Evolutionary conservation across 345 rosid species (phyloP).

Genomic region (Populus deltoides): DNA sequence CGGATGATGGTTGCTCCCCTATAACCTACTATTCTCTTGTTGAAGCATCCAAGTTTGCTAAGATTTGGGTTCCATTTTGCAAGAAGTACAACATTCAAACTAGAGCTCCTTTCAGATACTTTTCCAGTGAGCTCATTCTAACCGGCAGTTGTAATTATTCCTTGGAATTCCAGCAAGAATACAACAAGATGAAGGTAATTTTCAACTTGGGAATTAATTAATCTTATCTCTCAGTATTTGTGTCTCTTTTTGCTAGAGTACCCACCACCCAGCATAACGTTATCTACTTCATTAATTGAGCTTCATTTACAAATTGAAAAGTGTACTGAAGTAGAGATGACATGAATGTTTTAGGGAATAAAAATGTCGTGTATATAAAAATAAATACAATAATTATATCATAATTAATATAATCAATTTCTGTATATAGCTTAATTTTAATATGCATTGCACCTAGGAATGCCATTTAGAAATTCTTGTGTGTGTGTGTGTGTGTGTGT

Average conservation of each 20-base stretch:
- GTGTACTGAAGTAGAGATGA: too few species aligned
- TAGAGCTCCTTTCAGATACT: slow-evolving; percentile 74
- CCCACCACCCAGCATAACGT: too few species aligned
- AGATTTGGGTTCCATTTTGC: slow-evolving; percentile 76
- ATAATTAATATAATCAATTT: too few species aligned
- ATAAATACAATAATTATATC: too few species aligned
- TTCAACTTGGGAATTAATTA: background rate
- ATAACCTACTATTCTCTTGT: slow-evolving; percentile 52
- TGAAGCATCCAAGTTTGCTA: slow-evolving; percentile 60
- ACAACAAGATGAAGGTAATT: slow-evolving; percentile 48
- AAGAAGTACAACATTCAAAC: slow-evolving; percentile 36
- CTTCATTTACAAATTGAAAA: too few species aligned
- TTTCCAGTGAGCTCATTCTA: slow-evolving; percentile 7
- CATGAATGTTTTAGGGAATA: too few species aligned
- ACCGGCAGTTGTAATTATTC: slow-evolving; percentile 10
- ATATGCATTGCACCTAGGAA: too few species aligned
- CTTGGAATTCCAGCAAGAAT: slow-evolving; percentile 43
- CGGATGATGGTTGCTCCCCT: slow-evolving; percentile 59
- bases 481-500: too few species aligned
- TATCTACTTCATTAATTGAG: too few species aligned
- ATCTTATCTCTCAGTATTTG: background rate
- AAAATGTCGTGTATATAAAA: too few species aligned
- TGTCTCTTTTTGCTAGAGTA: background rate
- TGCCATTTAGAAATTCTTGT: too few species aligned
- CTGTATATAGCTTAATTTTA: too few species aligned